Evolutionary conservation across 768 basidiomycete genomes (phyloP), one percentile per base, ranked within the genome.

Genomic region (Pleurotus platypus): DNA sequence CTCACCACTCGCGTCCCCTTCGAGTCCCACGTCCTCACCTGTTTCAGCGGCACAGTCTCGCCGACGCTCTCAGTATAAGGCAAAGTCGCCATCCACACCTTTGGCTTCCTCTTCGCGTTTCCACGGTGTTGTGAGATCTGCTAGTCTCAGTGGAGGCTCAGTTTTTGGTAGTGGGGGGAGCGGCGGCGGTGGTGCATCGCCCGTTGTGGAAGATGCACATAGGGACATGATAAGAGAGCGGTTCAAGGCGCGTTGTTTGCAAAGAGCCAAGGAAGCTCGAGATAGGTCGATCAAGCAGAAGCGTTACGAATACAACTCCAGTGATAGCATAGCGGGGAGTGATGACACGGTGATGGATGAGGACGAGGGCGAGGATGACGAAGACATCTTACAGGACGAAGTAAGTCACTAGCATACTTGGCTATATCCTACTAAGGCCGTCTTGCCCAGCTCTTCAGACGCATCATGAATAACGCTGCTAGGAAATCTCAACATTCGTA

Each of bases 321-420:
- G 77, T 16, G 64, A 68, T 7, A 83, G 78, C 59, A 82, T 85
- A 61, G 84, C 86, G 63, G 75, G 66, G 0, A 72, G 70, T 57
- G 81, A 78, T 30, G 67, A 69, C 39, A 46, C 46, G 12, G 39
- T 39, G n/a, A 70, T 69, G 64, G 75, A 74, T 24, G 72, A 73
- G 74, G 77, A 78, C 48, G 81, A 80, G 6, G 76, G 78, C 47
- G 84, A 81, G 5, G 82, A 82, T 35, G 85, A 86, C 16, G 83
- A 83, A 12, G 70, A 62, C 39, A 66, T 85, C 24, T 78, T 89
- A 76, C 76, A 84, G 57, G 85, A 87, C 57, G 86, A 87, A 75
- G 87, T 81, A 27, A 56, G 74, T 15, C 30, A 4, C 37, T 22
- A n/a, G 12, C 56, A 61, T 47, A 40, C 27, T 38, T 24, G 16